Evolutionary conservation across 306 rosid genomes (phyloP).

Genomic region (Malus sieversii): DNA sequence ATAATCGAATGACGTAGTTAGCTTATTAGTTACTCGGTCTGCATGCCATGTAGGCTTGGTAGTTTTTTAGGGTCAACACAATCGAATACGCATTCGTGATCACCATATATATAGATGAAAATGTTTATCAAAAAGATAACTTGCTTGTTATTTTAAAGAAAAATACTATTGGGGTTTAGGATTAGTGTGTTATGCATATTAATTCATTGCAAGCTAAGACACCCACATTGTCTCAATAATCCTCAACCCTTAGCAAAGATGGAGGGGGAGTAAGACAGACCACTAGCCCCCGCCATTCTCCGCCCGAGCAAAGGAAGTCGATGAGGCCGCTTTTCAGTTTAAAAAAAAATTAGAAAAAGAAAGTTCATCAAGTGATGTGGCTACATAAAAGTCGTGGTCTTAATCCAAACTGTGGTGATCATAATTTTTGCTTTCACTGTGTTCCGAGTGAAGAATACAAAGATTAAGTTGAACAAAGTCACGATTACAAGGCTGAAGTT

Average conservation of each 20-base stretch:
- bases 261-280: conserved; percentile 38
- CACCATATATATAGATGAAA: too few relatives aligned
- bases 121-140: too few relatives aligned
- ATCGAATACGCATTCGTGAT: too few relatives aligned
- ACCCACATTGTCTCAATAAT: too few relatives aligned
- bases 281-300: conserved; percentile 32
- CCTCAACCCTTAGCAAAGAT: conserved; percentile 14
- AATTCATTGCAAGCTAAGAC: too few relatives aligned
- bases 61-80: too few relatives aligned
- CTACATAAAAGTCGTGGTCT: not conserved
- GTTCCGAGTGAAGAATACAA: conserved; percentile 41
- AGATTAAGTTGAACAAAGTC: conserved; percentile 38
- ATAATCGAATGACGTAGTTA: too few relatives aligned
- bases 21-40: too few relatives aligned
- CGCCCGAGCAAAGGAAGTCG: conserved; percentile 5
- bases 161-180: too few relatives aligned
- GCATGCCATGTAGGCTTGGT: too few relatives aligned
- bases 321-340: not conserved
- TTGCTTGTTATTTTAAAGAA: too few relatives aligned
- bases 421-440: conserved; percentile 38
- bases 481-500: conserved; percentile 29
- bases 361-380: conserved; percentile 37
- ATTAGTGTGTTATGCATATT: too few relatives aligned
- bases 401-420: conserved; percentile 9
- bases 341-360: not conserved